Percentiles rank a stretch among this genome's conserved stretches.
Conservation (phyloP, 1,284 basidiomycete genomes). For the Ustilago trichophora region DNA sequence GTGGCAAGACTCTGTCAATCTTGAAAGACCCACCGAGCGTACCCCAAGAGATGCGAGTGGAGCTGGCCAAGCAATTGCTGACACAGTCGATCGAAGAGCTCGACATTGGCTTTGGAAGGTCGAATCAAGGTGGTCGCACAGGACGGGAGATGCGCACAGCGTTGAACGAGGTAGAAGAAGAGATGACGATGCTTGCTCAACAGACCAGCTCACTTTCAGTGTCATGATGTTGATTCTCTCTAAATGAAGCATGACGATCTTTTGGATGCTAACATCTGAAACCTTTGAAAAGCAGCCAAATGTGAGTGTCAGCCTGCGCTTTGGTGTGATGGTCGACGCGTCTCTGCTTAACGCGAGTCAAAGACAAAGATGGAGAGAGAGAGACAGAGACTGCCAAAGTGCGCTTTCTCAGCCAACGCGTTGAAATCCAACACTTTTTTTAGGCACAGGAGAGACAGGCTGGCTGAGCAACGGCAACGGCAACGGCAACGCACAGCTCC, state of each 20-base stretch:
- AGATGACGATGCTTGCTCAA: slow-evolving; percentile 25
- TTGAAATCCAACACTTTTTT: too few species aligned
- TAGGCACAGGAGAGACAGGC: too few species aligned
- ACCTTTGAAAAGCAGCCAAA: too few species aligned
- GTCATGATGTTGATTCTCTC: too few species aligned
- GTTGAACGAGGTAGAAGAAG: slow-evolving; percentile 28
- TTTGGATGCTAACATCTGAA: too few species aligned
- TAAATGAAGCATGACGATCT: too few species aligned
- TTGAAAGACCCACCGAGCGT: slow-evolving; percentile 23
- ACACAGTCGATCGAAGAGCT: slow-evolving; percentile 50
- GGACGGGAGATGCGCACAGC: slow-evolving; percentile 25
- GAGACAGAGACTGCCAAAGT: too few species aligned
- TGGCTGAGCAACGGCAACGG: too few species aligned
- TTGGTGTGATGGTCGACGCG: slow-evolving; percentile 26
- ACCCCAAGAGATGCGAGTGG: slow-evolving; percentile 26
- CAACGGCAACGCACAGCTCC: too few species aligned
- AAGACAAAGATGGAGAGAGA: too few species aligned
- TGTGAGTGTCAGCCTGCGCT: too few species aligned
- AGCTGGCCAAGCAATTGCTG: slow-evolving; percentile 39
- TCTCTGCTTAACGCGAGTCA: slow-evolving; percentile 34
- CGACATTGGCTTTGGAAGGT: slow-evolving; percentile 42
- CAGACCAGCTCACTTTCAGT: slow-evolving; percentile 21
- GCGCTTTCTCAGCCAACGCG: too few species aligned
- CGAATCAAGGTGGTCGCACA: slow-evolving; percentile 30
- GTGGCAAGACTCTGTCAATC: slow-evolving; percentile 22